Evolutionary conservation across 495 filamentous ascomycete species (phyloP), one percentile per base, ranked within the genome.

Genomic region (Xylona heveae): DNA sequence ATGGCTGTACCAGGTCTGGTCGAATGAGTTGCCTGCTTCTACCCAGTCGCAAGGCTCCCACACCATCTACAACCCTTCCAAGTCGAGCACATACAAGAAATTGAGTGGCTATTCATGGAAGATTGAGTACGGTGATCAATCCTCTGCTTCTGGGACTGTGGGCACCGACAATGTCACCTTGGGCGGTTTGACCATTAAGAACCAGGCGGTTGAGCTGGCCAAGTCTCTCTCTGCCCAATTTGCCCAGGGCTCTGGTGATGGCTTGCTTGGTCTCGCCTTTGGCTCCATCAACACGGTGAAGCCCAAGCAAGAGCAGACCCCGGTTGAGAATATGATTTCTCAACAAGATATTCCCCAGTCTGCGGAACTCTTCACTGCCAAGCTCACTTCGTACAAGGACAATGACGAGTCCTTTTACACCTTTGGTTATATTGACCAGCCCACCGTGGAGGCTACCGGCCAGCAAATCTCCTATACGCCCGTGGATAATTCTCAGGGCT

Each of bases 381-480:
- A 76, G 33, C 62, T 83, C 26, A 41, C 53, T 19, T 59, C 62
- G 31, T 54, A 62, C 31, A n/a, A n/a, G n/a, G n/a, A n/a, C n/a
- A n/a, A n/a, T n/a, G n/a, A n/a, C n/a, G n/a, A n/a, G n/a, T 71
- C 68, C 1, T 83, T 82, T 57, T 82, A 78, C 52, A 82, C 77
- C 0, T 82, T 83, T 41, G 78, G 78, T 16, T 81, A 58, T 44
- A 72, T 83, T 43, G 78, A 82, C 43, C 44, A 76, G 37, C 65
- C 62, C 4, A 60, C 68, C 1, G 58, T 78, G 27, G 58, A 54
- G 26, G 54, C 54, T 5, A 59, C 62, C 0, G 65, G 58, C 19
- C 42, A 62, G 33, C 59, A 66, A 1, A 62, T 77, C 24, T 46
- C 58, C 34, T 83, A 75, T 53, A 66, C 71, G 1, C 51, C 63